phyloP scores from a whole-genome alignment of 345 rosid genomes.

The Ricinus communis region DNA sequence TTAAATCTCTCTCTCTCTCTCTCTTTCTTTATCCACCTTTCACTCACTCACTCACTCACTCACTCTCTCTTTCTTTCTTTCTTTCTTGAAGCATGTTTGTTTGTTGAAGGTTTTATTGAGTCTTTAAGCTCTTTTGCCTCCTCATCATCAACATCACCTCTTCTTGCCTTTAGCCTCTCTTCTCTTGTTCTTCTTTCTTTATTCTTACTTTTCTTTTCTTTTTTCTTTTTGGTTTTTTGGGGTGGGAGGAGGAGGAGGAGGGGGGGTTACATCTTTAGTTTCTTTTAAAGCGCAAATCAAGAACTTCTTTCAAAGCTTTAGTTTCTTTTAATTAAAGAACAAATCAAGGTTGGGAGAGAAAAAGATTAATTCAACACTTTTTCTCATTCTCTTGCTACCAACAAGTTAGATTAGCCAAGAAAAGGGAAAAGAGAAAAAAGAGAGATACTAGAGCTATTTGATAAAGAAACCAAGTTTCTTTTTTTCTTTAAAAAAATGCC shows the following conservation, averaged over 20 bases:
- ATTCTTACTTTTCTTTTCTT: background rate
- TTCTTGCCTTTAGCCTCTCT: conserved; percentile 1
- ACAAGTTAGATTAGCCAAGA: background rate
- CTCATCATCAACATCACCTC: conserved; percentile 4
- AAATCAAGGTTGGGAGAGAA: background rate
- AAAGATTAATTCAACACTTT: background rate
- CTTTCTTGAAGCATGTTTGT: conserved; percentile 50
- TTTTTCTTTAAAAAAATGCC: conserved; percentile 33
- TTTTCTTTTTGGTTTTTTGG: background rate
- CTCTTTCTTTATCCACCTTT: background rate
- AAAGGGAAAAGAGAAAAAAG: conserved; percentile 2
- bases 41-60: conserved; percentile 16
- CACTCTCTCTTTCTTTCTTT: conserved; percentile 20
- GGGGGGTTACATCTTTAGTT: too few species aligned
- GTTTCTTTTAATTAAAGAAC: conserved; percentile 5
- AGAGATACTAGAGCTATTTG: background rate
- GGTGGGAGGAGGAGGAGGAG: too few species aligned
- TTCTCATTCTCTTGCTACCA: conserved; percentile 1
- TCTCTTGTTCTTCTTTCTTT: background rate
- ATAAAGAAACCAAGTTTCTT: background rate
- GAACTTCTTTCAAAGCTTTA: conserved; percentile 19
- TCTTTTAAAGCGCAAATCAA: conserved; percentile 23
- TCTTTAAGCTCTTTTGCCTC: conserved; percentile 18
- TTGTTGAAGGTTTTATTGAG: conserved; percentile 39
- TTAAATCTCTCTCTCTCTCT: conserved; percentile 14